phyloP scores from a whole-genome alignment of 306 rosid species.

The Betula pendula region DNA sequence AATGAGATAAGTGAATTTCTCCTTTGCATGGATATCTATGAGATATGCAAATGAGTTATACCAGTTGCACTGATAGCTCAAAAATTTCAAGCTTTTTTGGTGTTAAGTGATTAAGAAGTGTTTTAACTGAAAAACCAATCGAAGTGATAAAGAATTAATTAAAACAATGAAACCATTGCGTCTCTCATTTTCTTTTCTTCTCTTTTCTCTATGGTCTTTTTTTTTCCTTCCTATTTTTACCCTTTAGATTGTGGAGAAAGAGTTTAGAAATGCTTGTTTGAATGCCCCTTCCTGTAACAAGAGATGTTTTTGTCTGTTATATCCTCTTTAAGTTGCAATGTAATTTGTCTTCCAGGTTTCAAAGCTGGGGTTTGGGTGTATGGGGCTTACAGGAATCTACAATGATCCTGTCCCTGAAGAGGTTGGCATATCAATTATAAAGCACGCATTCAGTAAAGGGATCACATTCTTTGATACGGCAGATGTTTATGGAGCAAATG shows the following conservation, averaged over 20 bases:
- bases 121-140: neutral
- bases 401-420: constrained; percentile 56
- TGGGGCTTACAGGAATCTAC: constrained; percentile 58
- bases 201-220: neutral
- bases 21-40: neutral
- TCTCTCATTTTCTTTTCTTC: neutral
- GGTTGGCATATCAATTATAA: constrained; percentile 51
- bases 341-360: constrained; percentile 51
- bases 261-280: neutral
- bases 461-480: constrained; percentile 77
- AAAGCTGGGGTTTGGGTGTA: constrained; percentile 70
- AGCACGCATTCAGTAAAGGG: constrained; percentile 59
- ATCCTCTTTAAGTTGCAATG: neutral
- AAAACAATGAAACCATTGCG: neutral
- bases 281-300: neutral
- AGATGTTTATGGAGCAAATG: constrained; percentile 52
- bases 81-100: neutral
- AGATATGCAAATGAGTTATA: neutral
- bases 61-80: neutral
- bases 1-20: neutral
- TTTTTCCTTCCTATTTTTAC: neutral
- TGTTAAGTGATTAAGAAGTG: neutral
- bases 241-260: neutral
- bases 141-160: neutral
- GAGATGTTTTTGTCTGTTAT: neutral